Conservation (phyloP, 106 monocot species). For the Vanilla planifolia region DNA sequence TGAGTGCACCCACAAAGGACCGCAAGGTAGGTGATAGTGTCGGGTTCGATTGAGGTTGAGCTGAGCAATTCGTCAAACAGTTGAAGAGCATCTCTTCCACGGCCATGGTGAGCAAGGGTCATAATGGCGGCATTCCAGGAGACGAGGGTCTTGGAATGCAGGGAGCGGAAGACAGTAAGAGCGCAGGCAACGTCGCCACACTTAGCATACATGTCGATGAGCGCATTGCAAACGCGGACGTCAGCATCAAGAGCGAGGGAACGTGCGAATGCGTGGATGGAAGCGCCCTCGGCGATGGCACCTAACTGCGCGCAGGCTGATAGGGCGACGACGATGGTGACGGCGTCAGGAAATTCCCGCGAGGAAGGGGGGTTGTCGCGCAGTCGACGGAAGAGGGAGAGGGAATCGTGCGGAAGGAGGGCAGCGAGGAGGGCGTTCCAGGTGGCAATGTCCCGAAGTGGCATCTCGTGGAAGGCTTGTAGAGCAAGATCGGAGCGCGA, state of each 20-base stretch:
- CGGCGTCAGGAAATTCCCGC: slow-evolving; percentile 40
- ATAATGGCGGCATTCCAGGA: slow-evolving; percentile 72
- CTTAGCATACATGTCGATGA: slow-evolving; percentile 81
- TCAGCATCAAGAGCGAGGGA: slow-evolving; percentile 17
- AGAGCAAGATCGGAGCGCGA: slow-evolving; percentile 26
- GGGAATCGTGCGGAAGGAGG: slow-evolving; percentile 54
- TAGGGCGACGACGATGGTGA: slow-evolving; percentile 66
- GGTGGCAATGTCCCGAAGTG: slow-evolving; percentile 50
- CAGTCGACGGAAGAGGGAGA: slow-evolving; percentile 44
- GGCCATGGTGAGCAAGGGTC: slow-evolving; percentile 61
- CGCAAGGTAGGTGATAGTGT: slow-evolving; percentile 61
- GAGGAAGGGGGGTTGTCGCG: not conserved
- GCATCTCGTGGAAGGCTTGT: slow-evolving; percentile 78
- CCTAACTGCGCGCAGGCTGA: slow-evolving; percentile 84
- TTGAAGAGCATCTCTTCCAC: slow-evolving; percentile 34
- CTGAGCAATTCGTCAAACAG: slow-evolving; percentile 60
- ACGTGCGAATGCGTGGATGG: slow-evolving; percentile 26
- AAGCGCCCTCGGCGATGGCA: slow-evolving; percentile 27
- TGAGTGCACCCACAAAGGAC: slow-evolving; percentile 81
- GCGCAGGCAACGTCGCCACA: slow-evolving; percentile 63
- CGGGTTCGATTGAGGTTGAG: slow-evolving; percentile 22
- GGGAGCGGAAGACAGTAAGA: slow-evolving; percentile 43
- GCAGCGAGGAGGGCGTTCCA: slow-evolving; percentile 77
- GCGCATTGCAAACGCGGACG: slow-evolving; percentile 46
- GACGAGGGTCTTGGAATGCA: slow-evolving; percentile 32